Base-by-base conservation (phyloP, 768 basidiomycete species). In the Suillus sp. region DNA sequence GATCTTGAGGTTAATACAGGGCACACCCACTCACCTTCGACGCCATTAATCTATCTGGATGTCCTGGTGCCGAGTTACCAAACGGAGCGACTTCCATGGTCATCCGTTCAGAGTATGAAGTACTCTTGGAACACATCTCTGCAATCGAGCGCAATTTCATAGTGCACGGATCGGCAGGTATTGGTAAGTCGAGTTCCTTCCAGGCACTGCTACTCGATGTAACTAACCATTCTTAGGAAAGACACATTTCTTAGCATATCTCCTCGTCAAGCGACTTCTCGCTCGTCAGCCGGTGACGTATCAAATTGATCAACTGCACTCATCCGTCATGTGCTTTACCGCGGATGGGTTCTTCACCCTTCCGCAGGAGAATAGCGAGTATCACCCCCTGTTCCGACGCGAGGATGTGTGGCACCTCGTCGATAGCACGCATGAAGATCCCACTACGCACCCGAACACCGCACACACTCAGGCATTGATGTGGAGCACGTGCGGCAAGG, bases 201-300 rank as follows among this genome's bases (percentile, higher is more conserved):
- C 11, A n/a, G 11, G 51, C 5, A 20, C 6, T 53, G 32, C 51
- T 53, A 11, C 32, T 34, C 20, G 34, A 53, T 53, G 13, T 22
- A 25, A 25, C 5, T 32, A 30, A 53, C 2, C 13, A 34, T 34
- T 32, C 51, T 53, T 53, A 53, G 51, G 51, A 30, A 53, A 53
- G 51, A 34, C 51, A 13, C 30, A 53, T 53, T 53, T 53, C 20
- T 34, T 53, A 34, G 51, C 51, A 53, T 53, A 53, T 35, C 20
- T 53, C 34, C 51, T 53, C 11, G 51, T 53, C 11, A 53, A 34
- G 32, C 30, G 51, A 34, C 51, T 53, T 34, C 51, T 53, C 20
- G 51, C 51, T 53, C 51, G 51, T n/a, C 51, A 53, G n/a, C 51
- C 51, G 5, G 51, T 53, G 30, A 53, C 51, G 11, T 53, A 34